Evolutionary conservation across 2,329 filamentous ascomycete genomes (phyloP), one percentile per base, ranked within the genome.

Genomic region (Apiospora phragmitis): DNA sequence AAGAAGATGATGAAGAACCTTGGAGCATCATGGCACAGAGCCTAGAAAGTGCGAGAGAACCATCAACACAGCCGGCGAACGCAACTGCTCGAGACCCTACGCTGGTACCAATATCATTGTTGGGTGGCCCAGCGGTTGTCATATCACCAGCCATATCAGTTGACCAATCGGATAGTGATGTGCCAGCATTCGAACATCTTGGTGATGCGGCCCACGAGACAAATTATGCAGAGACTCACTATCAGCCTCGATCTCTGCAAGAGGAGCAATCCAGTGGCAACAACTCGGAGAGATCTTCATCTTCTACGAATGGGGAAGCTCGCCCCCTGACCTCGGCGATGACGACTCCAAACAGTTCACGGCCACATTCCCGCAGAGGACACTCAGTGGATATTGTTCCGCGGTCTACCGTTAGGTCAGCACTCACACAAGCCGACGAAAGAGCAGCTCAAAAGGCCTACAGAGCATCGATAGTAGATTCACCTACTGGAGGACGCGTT

Each of bases 281-380:
- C 43, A 80, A 77, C 14, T 83, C 82, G 0, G 78, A 79, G 38
- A 76, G 77, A 21, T 85, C 84, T 1, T 84, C 83, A 2, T 82
- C 82, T 1, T 85, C 84, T 0, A 83, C 80, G 7, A 82, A 79
- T 38, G 82, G 82, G 68, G 83, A 84, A 45, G 77, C 77, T 12
- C 81, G 80, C 2, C 80, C 80, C 2, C 79, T 80, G 5, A 78
- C 81, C 1, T 82, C 82, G 1, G 79, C 80, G 16, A 76, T 77
- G 1, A 82, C 80, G 5, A 85, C 83, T 0, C 82, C 83, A 4
- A 81, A 83, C 67, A 84, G 80, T 8, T 84, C 83, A 6, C 77
- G 82, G n/a, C 83, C 83, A 3, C 83, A 84, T 68, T 84, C 82
- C 6, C 76, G 78, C 12, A 82, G 81, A 71, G 83, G 79, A n/a